Evolutionary conservation across 305 asterid species (phyloP).

Genomic region (Petunia hybrid): DNA sequence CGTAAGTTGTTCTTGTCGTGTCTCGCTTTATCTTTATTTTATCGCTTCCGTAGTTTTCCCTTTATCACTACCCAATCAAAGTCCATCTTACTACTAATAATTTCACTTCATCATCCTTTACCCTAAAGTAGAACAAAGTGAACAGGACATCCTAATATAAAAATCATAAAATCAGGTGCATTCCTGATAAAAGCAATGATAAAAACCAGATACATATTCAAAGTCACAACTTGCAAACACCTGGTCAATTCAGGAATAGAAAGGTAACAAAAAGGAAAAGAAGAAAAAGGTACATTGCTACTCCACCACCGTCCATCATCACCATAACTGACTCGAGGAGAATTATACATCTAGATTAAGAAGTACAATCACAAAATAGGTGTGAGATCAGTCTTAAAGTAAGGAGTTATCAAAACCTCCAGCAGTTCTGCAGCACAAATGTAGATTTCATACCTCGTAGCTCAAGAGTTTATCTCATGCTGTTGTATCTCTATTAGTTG

Average conservation of each 20-base stretch:
- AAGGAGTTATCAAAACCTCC: not conserved
- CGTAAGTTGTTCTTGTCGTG: too few relatives aligned
- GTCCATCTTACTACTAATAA: too few relatives aligned
- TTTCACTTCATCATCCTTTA: too few relatives aligned
- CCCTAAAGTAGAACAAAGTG: too few relatives aligned
- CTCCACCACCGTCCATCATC: not conserved
- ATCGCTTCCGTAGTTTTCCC: too few relatives aligned
- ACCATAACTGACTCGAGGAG: not conserved
- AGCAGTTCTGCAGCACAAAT: not conserved
- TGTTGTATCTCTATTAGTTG: slow-evolving; percentile 38
- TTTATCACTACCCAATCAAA: too few relatives aligned
- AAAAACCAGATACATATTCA: not conserved
- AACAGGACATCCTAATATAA: too few relatives aligned
- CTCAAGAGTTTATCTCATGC: slow-evolving; percentile 27
- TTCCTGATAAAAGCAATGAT: not conserved
- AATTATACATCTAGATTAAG: not conserved
- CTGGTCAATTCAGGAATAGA: not conserved
- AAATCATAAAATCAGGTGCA: not conserved
- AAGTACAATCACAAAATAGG: not conserved
- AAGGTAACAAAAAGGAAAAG: not conserved
- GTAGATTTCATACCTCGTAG: slow-evolving; percentile 30
- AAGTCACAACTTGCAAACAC: not conserved
- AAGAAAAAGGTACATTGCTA: not conserved
- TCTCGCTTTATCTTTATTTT: too few relatives aligned
- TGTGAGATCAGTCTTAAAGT: not conserved